These are phyloP conservation scores for Oemleria cerasiformis DNA, from an alignment of 306 rosid species.

Conservation along the genomic window DNA sequence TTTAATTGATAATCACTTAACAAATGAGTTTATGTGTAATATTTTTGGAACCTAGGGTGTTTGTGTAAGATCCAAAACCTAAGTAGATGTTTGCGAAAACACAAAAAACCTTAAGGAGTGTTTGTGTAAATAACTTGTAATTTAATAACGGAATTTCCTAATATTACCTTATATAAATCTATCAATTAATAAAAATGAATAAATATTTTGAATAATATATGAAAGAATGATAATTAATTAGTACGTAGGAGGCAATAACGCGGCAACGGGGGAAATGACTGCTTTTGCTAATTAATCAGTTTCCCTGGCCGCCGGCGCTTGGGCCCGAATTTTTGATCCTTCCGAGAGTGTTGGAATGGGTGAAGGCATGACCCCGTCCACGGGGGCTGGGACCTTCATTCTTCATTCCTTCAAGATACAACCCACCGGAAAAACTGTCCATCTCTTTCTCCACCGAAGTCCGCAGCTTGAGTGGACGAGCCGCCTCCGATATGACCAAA, in stretches of 20 bases:
- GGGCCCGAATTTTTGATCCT: constrained; percentile 31
- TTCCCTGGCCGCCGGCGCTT: constrained; percentile 22
- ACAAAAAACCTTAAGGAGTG: too few species aligned
- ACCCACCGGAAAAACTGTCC: constrained; percentile 22
- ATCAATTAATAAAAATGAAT: neutral
- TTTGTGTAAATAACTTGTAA: too few species aligned
- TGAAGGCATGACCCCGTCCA: constrained; percentile 23
- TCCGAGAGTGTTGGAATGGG: constrained; percentile 23
- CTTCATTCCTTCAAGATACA: constrained; percentile 20
- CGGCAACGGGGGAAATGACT: neutral
- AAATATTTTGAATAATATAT: neutral
- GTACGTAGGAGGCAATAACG: neutral
- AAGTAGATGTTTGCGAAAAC: too few species aligned
- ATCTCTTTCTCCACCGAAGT: neutral
- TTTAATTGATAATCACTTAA: too few species aligned
- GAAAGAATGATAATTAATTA: neutral
- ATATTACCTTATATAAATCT: too few species aligned
- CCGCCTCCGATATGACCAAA: constrained; percentile 20
- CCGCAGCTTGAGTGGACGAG: constrained; percentile 29
- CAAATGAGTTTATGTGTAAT: too few species aligned
- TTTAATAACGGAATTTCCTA: too few species aligned
- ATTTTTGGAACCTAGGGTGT: too few species aligned
- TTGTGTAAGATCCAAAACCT: too few species aligned
- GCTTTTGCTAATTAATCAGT: constrained; percentile 6
- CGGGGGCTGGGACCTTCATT: constrained; percentile 29